These are phyloP conservation scores for Tuber calosporum DNA, from an alignment of 495 filamentous ascomycete species.

Conservation along the genomic window DNA sequence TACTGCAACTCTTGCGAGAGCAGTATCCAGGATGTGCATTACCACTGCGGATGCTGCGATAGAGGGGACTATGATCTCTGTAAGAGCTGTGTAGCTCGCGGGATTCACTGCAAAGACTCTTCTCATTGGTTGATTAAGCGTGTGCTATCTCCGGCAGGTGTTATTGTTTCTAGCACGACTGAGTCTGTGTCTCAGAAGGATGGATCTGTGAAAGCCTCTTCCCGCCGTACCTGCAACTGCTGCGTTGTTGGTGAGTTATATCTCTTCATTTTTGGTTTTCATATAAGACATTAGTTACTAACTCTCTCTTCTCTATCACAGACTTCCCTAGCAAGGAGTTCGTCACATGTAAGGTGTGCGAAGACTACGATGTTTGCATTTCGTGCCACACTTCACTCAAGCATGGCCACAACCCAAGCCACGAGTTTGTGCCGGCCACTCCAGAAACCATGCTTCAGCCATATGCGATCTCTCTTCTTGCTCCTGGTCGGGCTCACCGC, in stretches of 20 bases:
- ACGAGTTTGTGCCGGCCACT: slow-evolving; percentile 64
- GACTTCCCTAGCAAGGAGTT: slow-evolving; percentile 70
- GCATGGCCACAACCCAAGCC: slow-evolving; percentile 90
- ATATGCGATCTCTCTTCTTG: slow-evolving; percentile 56
- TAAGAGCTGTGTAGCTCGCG: slow-evolving; percentile 63
- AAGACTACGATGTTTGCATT: slow-evolving; percentile 88
- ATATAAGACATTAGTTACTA: slow-evolving; percentile 3
- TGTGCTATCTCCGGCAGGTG: slow-evolving; percentile 60
- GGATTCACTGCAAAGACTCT: slow-evolving; percentile 65
- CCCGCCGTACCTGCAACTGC: slow-evolving; percentile 75
- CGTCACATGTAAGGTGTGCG: slow-evolving; percentile 75
- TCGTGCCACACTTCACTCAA: slow-evolving; percentile 64
- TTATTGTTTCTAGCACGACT: slow-evolving; percentile 74
- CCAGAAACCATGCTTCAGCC: slow-evolving; percentile 52
- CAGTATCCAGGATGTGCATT: slow-evolving; percentile 72
- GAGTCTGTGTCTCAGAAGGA: slow-evolving; percentile 48
- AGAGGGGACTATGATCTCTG: slow-evolving; percentile 94
- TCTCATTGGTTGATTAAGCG: slow-evolving; percentile 94
- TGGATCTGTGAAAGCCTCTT: slow-evolving; percentile 30
- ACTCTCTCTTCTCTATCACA: slow-evolving; percentile 37
- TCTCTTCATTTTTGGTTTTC: slow-evolving; percentile 19
- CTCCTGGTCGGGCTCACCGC: slow-evolving; percentile 69
- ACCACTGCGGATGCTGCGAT: slow-evolving; percentile 89
- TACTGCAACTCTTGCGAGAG: slow-evolving; percentile 87
- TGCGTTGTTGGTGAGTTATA: slow-evolving; percentile 64